Base-by-base conservation (phyloP, 2,329 filamentous ascomycete genomes). In the Talaromyces sp. region DNA sequence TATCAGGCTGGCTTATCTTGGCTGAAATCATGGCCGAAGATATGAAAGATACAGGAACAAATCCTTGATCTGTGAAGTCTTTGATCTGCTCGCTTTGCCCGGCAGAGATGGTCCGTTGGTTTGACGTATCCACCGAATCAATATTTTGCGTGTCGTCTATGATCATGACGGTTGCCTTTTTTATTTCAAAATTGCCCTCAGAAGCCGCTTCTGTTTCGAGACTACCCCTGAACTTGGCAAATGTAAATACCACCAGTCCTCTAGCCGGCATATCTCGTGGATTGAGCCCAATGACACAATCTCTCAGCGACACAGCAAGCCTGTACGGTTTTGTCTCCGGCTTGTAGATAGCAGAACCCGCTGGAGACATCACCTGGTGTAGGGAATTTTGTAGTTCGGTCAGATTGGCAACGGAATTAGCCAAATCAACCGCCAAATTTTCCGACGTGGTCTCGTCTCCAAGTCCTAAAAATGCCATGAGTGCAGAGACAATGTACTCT, bases 401-500 rank as follows among this genome's bases (percentile, higher is more conserved):
- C 21, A 95, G 77, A 59, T 89, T 91, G 19, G 88, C 88, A 11
- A 97, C 86, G 2, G 92, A 96, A 6, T 87, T 86, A 12, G 90
- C 89, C 62, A 97, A 83, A 55, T 87, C 86, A 24, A 85, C 80
- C 54, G 92, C 89, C 52, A 94, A 82, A 43, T 92, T 89, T 63
- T 92, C 86, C 0, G 85, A 81, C 0, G 86, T 88, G 4, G 85
- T 81, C 65, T 89, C 84, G 17, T 88, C 84, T 14, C 82, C 81
- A 2, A 95, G 80, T 0, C 86, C 88, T 7, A 96, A 81, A 5
- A 96, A 74, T 57, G 91, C 90, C 80, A 96, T 88, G 0, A 97
- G 74, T 0, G 90, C 91, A 0, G 90, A 84, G 3, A 97, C 89
- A 17, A 88, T 88, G 72, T 99, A 99, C 71, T 99, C 95, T n/a